Conservation (phyloP, 2,329 filamentous ascomycete species). For the Albophoma yamanashiensis region DNA sequence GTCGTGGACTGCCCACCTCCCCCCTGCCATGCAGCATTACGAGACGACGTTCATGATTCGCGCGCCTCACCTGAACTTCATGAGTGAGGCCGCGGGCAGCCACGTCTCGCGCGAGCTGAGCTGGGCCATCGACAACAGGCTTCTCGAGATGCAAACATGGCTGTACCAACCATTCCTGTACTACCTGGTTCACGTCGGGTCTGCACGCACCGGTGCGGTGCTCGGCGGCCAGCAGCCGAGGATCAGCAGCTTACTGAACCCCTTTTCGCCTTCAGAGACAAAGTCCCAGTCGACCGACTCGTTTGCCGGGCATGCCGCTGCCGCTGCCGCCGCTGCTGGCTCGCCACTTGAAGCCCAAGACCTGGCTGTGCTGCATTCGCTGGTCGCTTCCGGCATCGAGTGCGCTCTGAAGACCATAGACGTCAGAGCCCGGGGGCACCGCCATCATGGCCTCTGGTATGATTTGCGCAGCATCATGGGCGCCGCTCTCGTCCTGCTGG, state of each 20-base stretch:
- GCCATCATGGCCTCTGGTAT: slow-evolving; percentile 16
- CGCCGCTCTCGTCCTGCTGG: slow-evolving; percentile 7
- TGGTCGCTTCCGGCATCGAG: slow-evolving; percentile 9
- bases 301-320: slow-evolving; percentile 1
- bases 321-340: neutral
- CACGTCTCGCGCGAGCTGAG: slow-evolving; percentile 11
- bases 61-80: neutral
- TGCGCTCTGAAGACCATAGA: slow-evolving; percentile 12
- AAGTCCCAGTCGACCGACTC: neutral
- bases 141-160: slow-evolving; percentile 13
- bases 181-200: neutral
- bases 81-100: slow-evolving; percentile 4
- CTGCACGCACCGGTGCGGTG: neutral
- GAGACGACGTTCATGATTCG: neutral
- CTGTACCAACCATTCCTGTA: neutral
- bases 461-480: slow-evolving; percentile 11
- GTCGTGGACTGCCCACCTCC: slow-evolving; percentile 11
- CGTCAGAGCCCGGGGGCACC: slow-evolving; percentile 8
- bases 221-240: neutral
- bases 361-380: slow-evolving; percentile 5
- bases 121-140: slow-evolving; percentile 12
- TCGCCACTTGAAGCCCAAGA: slow-evolving; percentile 6
- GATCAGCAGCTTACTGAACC: slow-evolving; percentile 8
- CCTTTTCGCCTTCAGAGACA: neutral
- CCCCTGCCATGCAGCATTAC: slow-evolving; percentile 9